Evolutionary conservation across 176 grass and related monocot genomes (phyloP), one percentile per base, ranked within the genome.

Genomic region (Saccharum officinarum): DNA sequence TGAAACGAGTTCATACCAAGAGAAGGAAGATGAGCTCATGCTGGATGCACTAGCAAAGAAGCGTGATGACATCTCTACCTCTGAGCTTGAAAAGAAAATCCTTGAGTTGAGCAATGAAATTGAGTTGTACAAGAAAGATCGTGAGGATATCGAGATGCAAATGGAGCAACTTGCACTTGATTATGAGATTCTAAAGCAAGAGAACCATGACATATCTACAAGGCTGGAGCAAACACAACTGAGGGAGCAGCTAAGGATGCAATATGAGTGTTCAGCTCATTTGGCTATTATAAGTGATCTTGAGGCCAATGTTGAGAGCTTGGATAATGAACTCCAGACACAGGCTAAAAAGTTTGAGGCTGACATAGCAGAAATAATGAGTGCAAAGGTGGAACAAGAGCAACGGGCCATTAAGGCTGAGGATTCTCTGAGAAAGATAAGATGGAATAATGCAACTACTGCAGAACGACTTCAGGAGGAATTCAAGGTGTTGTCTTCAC

Each of bases 141-240:
- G 92, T 55, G 94, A 99, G 77, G 97, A 99, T 22, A 73, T 97
- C 0, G 92, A 94, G 82, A 94, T 99, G 94, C 97, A 99, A 87
- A 96, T 99, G 92, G 97, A 99, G 76, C 97, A 97, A 77, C 89
- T 99, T 79, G 97, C 92, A 80, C 88, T 97, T 80, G 97, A 99
- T 73, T 97, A 97, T 52, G 97, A 99, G 87, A 99, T 99, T 84
- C 50, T 99, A 72, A 99, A 97, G 62, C 97, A 97, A 85, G 97
- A 97, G 83, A 97, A 94, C 82, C 94, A 99, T 86, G 97, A 99
- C 69, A 87, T 99, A 50, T 90, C 93, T 78, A 84, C 80, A 6
- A 99, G 88, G 90, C 84, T 96, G 23, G 97, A 99, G 87, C 97
- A 99, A 84, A 89, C 86, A 40, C 92, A 97, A 45, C 81, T 99